Evolutionary conservation across 805 yeast species (phyloP), one percentile per base, ranked within the genome.

Genomic region (Wickerhamiella dianesei): DNA sequence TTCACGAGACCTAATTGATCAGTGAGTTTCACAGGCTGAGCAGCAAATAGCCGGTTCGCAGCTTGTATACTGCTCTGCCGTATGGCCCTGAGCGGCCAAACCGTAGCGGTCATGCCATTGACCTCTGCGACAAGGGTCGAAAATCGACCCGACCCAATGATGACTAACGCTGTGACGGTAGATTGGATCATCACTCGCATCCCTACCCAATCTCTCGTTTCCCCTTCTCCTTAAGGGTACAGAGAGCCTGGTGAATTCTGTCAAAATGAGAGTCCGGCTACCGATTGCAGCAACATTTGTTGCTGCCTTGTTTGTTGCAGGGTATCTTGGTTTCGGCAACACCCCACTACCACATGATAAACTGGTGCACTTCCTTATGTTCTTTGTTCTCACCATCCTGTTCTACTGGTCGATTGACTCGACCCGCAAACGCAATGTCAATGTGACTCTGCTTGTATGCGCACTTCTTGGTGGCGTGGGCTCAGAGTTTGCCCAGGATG

Each of bases 381-480:
- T 68, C 49, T 65, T 68, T 44, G 41, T 63, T 19, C 51, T 68
- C 17, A 59, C 69, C 6, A 46, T 63, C 19, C 50, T 56, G n/a
- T 65, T 69, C 49, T 68, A 69, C 60, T 68, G 73, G 73, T 55
- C 65, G 19, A 48, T 68, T 4, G 72, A 68, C 46, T 51, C 65
- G 6, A 50, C 65, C 3, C 57, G 72, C 12, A 58, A 62, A 43
- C 56, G 69, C 18, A 57, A 64, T 16, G 57, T 63, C 41, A 57
- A 65, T 29, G 46, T 63, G 17, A 63, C 71, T 3, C 35, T 63
- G 13, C 41, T 59, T 14, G 64, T 60, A 3, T 64, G 69, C 45
- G 53, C 64, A 21, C 40, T 56, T 8, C 35, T 56, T 8, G 70
- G 64, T n/a, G 66, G 70, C 12, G 51, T 66, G 35, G 69, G 67